phyloP scores from a whole-genome alignment of 441 rosid species.

The Raphanus hybrid region DNA sequence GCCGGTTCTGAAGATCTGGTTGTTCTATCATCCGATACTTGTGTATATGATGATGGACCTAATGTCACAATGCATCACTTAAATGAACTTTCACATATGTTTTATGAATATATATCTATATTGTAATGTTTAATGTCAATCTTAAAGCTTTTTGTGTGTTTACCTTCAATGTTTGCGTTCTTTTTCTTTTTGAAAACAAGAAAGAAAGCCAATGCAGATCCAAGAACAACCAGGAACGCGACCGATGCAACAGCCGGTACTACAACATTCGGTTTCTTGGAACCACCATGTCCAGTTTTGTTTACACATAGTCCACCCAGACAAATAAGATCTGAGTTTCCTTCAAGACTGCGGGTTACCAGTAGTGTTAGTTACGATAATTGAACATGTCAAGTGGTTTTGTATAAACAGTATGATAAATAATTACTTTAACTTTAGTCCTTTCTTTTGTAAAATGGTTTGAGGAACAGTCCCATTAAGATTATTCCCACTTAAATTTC shows the following conservation, averaged over 20 bases:
- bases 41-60: conserved; percentile 23
- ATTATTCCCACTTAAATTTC: conserved; percentile 56
- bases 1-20: conserved; percentile 29
- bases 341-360: background rate
- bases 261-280: background rate
- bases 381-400: background rate
- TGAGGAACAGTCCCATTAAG: conserved; percentile 56
- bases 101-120: background rate
- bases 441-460: conserved; percentile 41
- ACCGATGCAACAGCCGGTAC: conserved; percentile 1
- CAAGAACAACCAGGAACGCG: background rate
- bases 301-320: background rate
- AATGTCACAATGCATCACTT: background rate
- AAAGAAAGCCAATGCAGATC: background rate
- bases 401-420: background rate
- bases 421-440: conserved; percentile 32
- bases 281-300: background rate
- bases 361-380: background rate
- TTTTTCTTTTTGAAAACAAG: background rate
- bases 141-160: background rate
- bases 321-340: background rate
- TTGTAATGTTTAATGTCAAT: background rate
- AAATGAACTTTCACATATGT: background rate
- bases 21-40: conserved; percentile 17
- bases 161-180: background rate